Evolutionary conservation across 1,139 yeast genomes (phyloP), one percentile per base, ranked within the genome.

Genomic region (Zygosaccharomyces sapae): DNA sequence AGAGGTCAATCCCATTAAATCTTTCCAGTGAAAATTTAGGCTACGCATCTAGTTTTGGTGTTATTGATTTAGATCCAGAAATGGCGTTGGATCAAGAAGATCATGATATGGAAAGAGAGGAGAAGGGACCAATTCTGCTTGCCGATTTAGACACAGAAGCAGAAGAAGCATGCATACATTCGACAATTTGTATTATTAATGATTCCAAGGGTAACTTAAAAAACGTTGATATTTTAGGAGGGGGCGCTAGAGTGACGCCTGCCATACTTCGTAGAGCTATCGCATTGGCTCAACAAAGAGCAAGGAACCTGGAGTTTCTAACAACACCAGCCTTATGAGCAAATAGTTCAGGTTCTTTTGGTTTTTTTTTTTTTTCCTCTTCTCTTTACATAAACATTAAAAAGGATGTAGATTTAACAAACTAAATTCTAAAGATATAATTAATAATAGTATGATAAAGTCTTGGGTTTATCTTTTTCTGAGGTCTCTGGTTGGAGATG

Each of bases 91-190:
- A 65, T 30, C 65, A 61, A 3, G 62, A 62, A 2, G 62, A 57
- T 4, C 68, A 65, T 24, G 67, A 66, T 10, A 50, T 66, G 43
- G 70, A 68, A 38, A 47, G 45, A 13, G 55, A 47, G 19, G 53
- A 50, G 18, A 46, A 44, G 0, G 38, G 49, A 3, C 58, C 75
- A 0, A 71, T 80, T 0, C 59, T 86, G 31, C 65, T 86, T 46
- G 80, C 86, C 1, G 95, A 86, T 58, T 61, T 85, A 40, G 90
- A 85, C 63, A 92, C 92, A 7, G 92, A 83, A 55, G 83, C 88
- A 4, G 95, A 86, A 63, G 90, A 86, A 61, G 60, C 71, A 7
- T 54, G 66, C 41, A 54, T 68, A 22, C 56, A 58, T 40, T 66
- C 71, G 5, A 64, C 66, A 1, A 54, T 71, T 12, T 58, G 67